Percentiles rank a stretch among this genome's conserved stretches.
These are phyloP conservation scores for Suillus alpinus DNA, from an alignment of 768 basidiomycete species.

Conservation along the genomic window DNA sequence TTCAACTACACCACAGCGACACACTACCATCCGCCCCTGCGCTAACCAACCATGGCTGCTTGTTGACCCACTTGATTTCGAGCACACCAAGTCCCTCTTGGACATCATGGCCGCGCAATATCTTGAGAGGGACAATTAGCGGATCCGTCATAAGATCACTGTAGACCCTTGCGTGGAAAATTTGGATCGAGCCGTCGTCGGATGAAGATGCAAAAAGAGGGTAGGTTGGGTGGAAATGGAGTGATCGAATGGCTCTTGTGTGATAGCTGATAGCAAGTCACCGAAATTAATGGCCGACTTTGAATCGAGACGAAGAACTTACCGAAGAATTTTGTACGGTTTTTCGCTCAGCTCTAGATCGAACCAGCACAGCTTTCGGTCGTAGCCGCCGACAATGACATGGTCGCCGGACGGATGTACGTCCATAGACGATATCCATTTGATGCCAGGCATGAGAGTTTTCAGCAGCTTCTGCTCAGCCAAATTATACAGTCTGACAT, in stretches of 20 bases:
- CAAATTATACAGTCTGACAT: slow-evolving; percentile 93
- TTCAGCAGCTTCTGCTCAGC: slow-evolving; percentile 91
- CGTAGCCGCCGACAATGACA: slow-evolving; percentile 95
- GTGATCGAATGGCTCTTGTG: slow-evolving; percentile 85
- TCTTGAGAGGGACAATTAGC: slow-evolving; percentile 95
- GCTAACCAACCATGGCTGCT: slow-evolving; percentile 90
- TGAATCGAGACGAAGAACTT: slow-evolving; percentile 8
- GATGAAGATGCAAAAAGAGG: slow-evolving; percentile 96
- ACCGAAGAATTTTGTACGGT: slow-evolving; percentile 96
- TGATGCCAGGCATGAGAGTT: slow-evolving; percentile 91
- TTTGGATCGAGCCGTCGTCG: slow-evolving; percentile 94
- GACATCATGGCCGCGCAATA: slow-evolving; percentile 86
- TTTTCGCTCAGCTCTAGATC: slow-evolving; percentile 95
- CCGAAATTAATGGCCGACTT: slow-evolving; percentile 12
- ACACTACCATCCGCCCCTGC: slow-evolving; percentile 91
- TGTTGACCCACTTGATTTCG: slow-evolving; percentile 84
- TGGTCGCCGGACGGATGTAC: slow-evolving; percentile 96
- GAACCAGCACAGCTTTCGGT: slow-evolving; percentile 98
- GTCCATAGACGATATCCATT: slow-evolving; percentile 98
- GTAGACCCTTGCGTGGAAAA: slow-evolving; percentile 95
- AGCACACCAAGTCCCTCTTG: slow-evolving; percentile 88
- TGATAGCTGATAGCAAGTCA: slow-evolving; percentile 66
- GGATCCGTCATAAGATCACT: slow-evolving; percentile 96
- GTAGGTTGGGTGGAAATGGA: slow-evolving; percentile 92
- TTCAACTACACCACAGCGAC: slow-evolving; percentile 81